Percentiles rank a stretch among this genome's conserved stretches.
Evolutionary conservation across 768 basidiomycete genomes (phyloP).

Genomic region (Terana coerulea): DNA sequence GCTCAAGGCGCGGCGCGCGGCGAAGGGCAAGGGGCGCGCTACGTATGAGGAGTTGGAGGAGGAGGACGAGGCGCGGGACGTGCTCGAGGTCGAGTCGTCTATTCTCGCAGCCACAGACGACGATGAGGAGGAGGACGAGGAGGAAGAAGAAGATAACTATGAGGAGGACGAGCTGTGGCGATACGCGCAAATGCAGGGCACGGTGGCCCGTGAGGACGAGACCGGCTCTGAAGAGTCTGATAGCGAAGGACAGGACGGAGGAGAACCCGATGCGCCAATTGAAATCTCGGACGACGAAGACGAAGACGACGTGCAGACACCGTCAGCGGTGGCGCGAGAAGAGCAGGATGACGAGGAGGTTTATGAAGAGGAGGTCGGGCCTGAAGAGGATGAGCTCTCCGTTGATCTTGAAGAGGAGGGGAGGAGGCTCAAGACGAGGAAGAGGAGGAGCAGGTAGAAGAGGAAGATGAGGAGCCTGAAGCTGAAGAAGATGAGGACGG

Average conservation of each 20-base stretch:
- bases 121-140: constrained; percentile 14
- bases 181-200: too few relatives aligned
- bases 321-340: not conserved
- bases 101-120: not conserved
- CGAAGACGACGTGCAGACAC: constrained; percentile 4
- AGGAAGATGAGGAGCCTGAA: constrained; percentile 36
- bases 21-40: constrained; percentile 67
- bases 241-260: constrained; percentile 11
- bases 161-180: constrained; percentile 15
- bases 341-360: not conserved
- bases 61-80: constrained; percentile 20
- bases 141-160: constrained; percentile 30
- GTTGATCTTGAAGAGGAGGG: not conserved
- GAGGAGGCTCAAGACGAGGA: constrained; percentile 5
- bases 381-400: constrained; percentile 14
- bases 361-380: not conserved
- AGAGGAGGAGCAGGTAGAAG: constrained; percentile 33
- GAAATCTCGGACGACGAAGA: constrained; percentile 14
- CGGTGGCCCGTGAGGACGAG: constrained; percentile 21
- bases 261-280: constrained; percentile 4
- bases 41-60: constrained; percentile 57
- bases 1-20: constrained; percentile 44
- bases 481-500: constrained; percentile 38
- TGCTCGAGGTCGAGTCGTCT: constrained; percentile 17
- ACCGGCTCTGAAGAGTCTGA: constrained; percentile 23